Conservation (phyloP, 768 basidiomycete species). For the Lactarius evosmus region DNA sequence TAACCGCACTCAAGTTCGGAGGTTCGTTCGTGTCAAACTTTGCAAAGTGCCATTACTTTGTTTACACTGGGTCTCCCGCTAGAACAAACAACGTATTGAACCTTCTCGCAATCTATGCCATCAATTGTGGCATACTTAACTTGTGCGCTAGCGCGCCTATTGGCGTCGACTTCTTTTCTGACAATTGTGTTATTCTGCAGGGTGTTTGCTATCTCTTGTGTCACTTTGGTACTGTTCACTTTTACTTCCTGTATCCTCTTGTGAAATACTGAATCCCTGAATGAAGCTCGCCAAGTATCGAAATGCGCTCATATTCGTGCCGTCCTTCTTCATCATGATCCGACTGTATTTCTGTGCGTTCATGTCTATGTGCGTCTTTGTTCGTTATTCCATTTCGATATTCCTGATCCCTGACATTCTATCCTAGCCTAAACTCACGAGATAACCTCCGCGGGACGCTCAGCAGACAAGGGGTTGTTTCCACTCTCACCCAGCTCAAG, state of each 20-base stretch:
- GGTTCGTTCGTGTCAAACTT: background rate
- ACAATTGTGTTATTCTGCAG: background rate
- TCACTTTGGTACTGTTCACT: background rate
- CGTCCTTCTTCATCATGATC: conserved; percentile 4
- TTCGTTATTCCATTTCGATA: background rate
- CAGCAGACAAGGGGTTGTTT: background rate
- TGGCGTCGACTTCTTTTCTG: background rate
- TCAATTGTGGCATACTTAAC: conserved; percentile 1
- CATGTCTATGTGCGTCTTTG: conserved; percentile 1
- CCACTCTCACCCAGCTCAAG: background rate
- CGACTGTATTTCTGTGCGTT: conserved; percentile 7
- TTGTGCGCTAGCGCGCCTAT: background rate
- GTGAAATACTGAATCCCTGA: background rate
- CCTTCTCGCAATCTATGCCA: conserved; percentile 1
- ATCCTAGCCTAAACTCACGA: conserved; percentile 4
- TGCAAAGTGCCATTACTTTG: background rate
- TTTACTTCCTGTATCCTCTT: background rate
- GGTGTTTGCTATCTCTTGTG: background rate
- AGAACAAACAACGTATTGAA: conserved; percentile 6
- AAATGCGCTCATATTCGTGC: background rate
- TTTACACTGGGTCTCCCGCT: background rate
- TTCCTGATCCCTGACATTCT: background rate
- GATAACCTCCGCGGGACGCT: background rate
- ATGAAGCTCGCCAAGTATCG: background rate
- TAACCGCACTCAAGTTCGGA: conserved; percentile 4